phyloP scores from a whole-genome alignment of 768 basidiomycete species.

The Serendipita vermifera region DNA sequence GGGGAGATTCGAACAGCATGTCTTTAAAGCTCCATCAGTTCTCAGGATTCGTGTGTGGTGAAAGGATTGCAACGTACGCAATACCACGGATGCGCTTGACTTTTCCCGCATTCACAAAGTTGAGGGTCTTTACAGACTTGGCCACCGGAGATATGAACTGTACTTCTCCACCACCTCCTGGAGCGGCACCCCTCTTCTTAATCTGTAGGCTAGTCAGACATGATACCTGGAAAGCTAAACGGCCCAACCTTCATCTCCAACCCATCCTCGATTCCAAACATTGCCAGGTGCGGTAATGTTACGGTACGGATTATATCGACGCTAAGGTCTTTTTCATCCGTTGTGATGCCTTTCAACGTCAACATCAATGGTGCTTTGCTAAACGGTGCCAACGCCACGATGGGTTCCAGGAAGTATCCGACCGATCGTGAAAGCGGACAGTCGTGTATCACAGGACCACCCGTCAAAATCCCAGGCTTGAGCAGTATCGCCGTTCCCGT shows the following conservation, averaged over 20 bases:
- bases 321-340: constrained; percentile 83
- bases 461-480: constrained; percentile 83
- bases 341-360: constrained; percentile 80
- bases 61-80: constrained; percentile 45
- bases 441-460: constrained; percentile 70
- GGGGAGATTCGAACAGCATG: constrained; percentile 95
- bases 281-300: constrained; percentile 77
- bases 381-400: constrained; percentile 85
- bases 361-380: constrained; percentile 74
- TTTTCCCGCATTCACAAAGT: constrained; percentile 84
- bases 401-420: constrained; percentile 87
- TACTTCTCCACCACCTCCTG: constrained; percentile 84
- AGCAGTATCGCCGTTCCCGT: constrained; percentile 89
- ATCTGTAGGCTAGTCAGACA: constrained; percentile 33
- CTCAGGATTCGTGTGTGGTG: background rate
- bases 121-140: constrained; percentile 80
- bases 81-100: constrained; percentile 92
- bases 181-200: constrained; percentile 84
- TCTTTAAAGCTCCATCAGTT: constrained; percentile 28
- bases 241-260: constrained; percentile 65
- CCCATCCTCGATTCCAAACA: constrained; percentile 82
- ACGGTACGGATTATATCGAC: constrained; percentile 83
- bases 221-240: background rate
- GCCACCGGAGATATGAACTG: constrained; percentile 89
- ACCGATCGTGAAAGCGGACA: constrained; percentile 80